Evolutionary conservation across 2,329 filamentous ascomycete species (phyloP).

Genomic region (Ophiocordyceps unilateralis): DNA sequence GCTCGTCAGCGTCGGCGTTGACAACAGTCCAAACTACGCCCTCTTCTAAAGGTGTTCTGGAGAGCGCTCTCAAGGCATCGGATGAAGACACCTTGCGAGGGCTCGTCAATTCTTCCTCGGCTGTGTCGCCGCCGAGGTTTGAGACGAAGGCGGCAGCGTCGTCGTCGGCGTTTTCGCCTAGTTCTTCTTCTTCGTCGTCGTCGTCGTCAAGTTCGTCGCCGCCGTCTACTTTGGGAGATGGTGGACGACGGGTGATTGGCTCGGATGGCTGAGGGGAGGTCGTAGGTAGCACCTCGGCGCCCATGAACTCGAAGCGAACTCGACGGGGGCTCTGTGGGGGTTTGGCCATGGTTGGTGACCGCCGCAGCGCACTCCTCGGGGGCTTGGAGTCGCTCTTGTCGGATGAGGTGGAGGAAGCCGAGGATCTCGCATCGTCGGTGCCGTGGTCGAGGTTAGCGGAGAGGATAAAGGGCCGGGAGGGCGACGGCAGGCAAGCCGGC

Average conservation of each 20-base stretch:
- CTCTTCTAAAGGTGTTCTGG: constrained; percentile 31
- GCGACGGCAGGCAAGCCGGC: constrained; percentile 1
- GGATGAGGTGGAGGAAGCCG: constrained; percentile 22
- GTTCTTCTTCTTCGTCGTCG: neutral
- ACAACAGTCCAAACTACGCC: constrained; percentile 34
- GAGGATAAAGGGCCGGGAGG: constrained; percentile 11
- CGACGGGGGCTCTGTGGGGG: constrained; percentile 37
- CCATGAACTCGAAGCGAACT: constrained; percentile 45
- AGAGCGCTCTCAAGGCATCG: constrained; percentile 33
- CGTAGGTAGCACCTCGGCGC: constrained; percentile 42
- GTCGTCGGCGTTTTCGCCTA: constrained; percentile 9
- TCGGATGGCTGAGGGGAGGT: constrained; percentile 30
- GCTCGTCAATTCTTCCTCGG: constrained; percentile 23
- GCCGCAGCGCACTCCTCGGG: constrained; percentile 39
- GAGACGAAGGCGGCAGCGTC: constrained; percentile 11
- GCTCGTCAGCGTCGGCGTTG: constrained; percentile 15
- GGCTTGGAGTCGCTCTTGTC: constrained; percentile 32
- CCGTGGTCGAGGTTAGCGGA: constrained; percentile 18
- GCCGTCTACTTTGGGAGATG: constrained; percentile 9
- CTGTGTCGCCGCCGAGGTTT: constrained; percentile 19
- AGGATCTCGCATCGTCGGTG: constrained; percentile 30
- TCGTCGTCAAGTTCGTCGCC: constrained; percentile 6
- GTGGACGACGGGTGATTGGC: constrained; percentile 11
- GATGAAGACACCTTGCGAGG: constrained; percentile 39
- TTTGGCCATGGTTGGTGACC: constrained; percentile 33